These are phyloP conservation scores for Serendipita sp. DNA, from an alignment of 768 basidiomycete species.

Conservation along the genomic window DNA sequence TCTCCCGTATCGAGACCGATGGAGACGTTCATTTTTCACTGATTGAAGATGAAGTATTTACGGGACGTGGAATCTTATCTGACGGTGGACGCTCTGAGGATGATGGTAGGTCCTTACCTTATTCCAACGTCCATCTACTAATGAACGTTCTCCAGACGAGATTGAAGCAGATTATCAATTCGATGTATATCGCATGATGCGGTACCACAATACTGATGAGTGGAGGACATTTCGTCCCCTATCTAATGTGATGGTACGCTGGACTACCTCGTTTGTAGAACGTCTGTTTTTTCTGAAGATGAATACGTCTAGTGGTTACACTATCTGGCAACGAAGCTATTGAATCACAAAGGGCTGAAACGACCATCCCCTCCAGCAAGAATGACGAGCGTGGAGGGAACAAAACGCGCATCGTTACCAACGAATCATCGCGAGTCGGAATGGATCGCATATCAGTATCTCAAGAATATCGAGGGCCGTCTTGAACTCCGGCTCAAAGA, in stretches of 20 bases:
- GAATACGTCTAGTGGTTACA: constrained; percentile 23
- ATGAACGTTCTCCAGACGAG: background rate
- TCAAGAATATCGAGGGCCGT: constrained; percentile 8
- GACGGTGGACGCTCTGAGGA: constrained; percentile 36
- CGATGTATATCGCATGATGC: constrained; percentile 87
- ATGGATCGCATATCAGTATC: constrained; percentile 8
- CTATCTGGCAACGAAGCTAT: constrained; percentile 22
- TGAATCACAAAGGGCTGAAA: constrained; percentile 17
- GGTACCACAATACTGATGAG: constrained; percentile 33
- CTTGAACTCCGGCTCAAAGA: constrained; percentile 10
- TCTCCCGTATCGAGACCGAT: constrained; percentile 68
- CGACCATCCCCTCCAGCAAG: constrained; percentile 5
- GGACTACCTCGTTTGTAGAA: too few species aligned
- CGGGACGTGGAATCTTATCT: background rate
- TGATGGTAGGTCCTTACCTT: constrained; percentile 38
- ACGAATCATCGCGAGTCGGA: constrained; percentile 2
- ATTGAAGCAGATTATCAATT: constrained; percentile 76
- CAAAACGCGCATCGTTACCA: background rate
- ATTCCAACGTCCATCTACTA: background rate
- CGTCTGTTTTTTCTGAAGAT: too few species aligned
- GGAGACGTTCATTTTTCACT: constrained; percentile 53
- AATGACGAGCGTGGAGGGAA: background rate
- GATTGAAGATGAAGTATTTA: constrained; percentile 75
- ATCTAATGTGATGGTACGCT: constrained; percentile 74
- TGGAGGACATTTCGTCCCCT: constrained; percentile 72